Base-by-base conservation (phyloP, 2,329 filamentous ascomycete species). In the Didymella glomerata region DNA sequence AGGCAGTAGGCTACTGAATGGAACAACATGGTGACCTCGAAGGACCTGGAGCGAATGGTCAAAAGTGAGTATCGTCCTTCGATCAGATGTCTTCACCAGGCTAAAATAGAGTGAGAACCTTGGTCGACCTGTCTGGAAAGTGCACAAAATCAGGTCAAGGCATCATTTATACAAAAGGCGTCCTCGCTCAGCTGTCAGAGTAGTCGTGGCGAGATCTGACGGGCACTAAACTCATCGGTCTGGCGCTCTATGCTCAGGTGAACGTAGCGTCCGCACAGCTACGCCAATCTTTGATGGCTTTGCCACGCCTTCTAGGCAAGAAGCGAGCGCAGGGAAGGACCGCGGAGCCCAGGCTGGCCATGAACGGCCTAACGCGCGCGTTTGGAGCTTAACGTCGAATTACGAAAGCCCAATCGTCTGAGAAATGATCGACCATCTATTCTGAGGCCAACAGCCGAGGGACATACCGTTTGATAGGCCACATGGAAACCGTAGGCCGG, bases 1-100 rank as follows among this genome's bases (percentile, higher is more conserved):
- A 76, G 62, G 66, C 68, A 73, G 47, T 59, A 62, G 47, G 63
- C 63, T 60, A 70, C 49, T 22, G 59, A 64, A 20, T 60, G 54
- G 10, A 74, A 46, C 51, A 75, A 63, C 73, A 76, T 76, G 28
- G 28, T n/a, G 25, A 16, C 28, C 18, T 24, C 16, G 41, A 44
- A 4, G 2, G 11, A 24, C 48, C 48, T 52, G 24, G 56, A 49
- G 51, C 41, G 46, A 41, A 24, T 38, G 27, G 48, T 6, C 24
- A 57, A 48, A 18, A 56, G 45, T 28, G 47, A 59, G 47, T 50
- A 27, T 51, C 28, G 13, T 36, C 9, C 20, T 16, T 22, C 25
- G 8, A 32, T n/a, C 8, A 22, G 20, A 22, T 25, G 11, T 44
- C 41, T 34, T 36, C 6, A 30, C 24, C 25, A 27, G 40, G 38